Evolutionary conservation across 495 filamentous ascomycete genomes (phyloP), one percentile per base, ranked within the genome.

Genomic region (Penicillium canescens): DNA sequence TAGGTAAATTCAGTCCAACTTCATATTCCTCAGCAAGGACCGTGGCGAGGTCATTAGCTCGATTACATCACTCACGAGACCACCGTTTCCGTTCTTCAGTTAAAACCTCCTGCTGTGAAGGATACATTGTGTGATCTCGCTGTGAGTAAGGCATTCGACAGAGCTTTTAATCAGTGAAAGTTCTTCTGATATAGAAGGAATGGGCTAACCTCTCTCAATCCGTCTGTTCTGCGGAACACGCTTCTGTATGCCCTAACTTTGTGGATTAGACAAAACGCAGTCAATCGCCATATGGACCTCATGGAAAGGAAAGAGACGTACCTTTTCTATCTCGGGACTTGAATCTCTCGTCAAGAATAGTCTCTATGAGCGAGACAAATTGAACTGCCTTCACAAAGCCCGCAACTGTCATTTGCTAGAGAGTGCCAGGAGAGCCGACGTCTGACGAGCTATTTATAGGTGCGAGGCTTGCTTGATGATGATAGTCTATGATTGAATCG

Each of bases 131-230:
- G 24, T 45, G 42, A 45, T 18, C 42, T 45, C 14, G n/a, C 9
- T 23, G 21, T 14, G 12, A 28, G 42, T 45, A 23, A 45, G 42
- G 24, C 21, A 45, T 45, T 24, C 18, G 24, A 45, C 9, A 14
- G 11, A 28, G 18, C 42, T 45, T 6, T 5, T 28, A 12, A 14
- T 45, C 42, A 45, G 42, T 24, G 44, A 36, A 34, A 34, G 26
- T 47, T 36, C 31, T 47, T 47, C 23, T 34, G 18, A 47, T 47
- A 36, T 47, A 47, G 44, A 47, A 47, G 10, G 44, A 47, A 47
- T 34, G 14, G 44, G 44, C 18, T 47, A 7, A 47, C 23, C 14
- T 47, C 9, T 47, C 26, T 47, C 44, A 47, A 10, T 47, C 44
- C 21, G 21, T 48, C 45, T 37, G 45, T 48, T 48, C 45, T 21